Evolutionary conservation across 116 monocot genomes (phyloP), one percentile per base, ranked within the genome.

Genomic region (Dioscorea cayenensis): DNA sequence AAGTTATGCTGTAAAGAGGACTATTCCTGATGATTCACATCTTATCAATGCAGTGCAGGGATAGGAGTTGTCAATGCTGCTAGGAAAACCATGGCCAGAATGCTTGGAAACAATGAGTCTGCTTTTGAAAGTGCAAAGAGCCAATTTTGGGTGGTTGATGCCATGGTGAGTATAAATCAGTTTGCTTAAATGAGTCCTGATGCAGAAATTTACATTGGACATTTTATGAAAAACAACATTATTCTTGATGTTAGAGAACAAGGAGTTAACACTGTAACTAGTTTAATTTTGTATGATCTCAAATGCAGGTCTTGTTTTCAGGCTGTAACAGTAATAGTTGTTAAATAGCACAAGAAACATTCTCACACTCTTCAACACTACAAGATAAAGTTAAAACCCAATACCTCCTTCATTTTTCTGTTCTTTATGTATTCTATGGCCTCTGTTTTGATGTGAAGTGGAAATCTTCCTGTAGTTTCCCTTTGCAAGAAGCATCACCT

Each of bases 61-160:
- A 82, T 99, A 63, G 94, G 99, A 49, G 99, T 99, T 60, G 75
- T 99, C 28, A 93, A 94, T 87, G 83, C 94, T 66, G 91, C 94
- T 61, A 91, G 99, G 71, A 83, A 89, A 81, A 94, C 94, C 12
- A 99, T 99, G 94, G 88, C 94, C 70, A 90, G 91, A 75, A 85
- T 99, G 91, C 70, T 99, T 60, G 99, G 99, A 7, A 91, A 99
- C 61, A 99, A 84, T 73, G 91, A 94, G 76, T 77, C 84, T 67
- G 94, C 99, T 72, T 94, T 87, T 87, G 84, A 94, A 75, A 94
- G 94, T 86, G 91, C 99, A 67, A 74, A 78, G 64, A 89, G 89
- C 77, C 99, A 99, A 72, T 99, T 99, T 71, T 99, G 99, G 99
- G 71, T 99, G 72, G 94, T 99, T 75, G 99, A 99, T 94, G 99